These are phyloP conservation scores for Plasmodium blacklocki DNA, from an alignment of 169 alveolate species.

Conservation along the genomic window DNA sequence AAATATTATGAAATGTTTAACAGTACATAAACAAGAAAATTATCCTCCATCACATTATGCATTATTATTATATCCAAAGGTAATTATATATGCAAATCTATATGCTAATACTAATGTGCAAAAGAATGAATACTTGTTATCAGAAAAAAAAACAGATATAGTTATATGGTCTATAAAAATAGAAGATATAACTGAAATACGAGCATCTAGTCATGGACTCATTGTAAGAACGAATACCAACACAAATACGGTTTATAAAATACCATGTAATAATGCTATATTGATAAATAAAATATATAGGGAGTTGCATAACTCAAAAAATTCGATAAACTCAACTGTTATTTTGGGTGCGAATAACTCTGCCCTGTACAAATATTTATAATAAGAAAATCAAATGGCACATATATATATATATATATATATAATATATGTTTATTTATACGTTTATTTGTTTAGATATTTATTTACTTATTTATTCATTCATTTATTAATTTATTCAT, in stretches of 20 bases:
- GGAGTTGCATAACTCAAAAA: conserved; percentile 66
- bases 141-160: conserved; percentile 54
- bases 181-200: conserved; percentile 64
- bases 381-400: neutral
- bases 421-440: neutral
- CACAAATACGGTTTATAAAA: conserved; percentile 38
- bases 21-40: conserved; percentile 74
- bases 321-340: conserved; percentile 63
- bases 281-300: conserved; percentile 56
- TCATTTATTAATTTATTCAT: too few species aligned
- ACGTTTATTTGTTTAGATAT: neutral
- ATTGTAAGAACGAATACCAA: conserved; percentile 25
- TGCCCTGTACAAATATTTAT: conserved; percentile 2
- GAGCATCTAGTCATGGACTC: conserved; percentile 75
- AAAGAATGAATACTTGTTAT: conserved; percentile 13
- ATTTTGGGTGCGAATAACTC: conserved; percentile 22
- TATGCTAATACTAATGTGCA: conserved; percentile 29
- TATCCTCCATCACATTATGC: conserved; percentile 71
- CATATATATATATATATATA: neutral
- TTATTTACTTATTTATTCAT: too few species aligned
- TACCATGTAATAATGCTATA: conserved; percentile 68
- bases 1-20: conserved; percentile 83
- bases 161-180: conserved; percentile 75
- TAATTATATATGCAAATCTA: conserved; percentile 71
- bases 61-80: conserved; percentile 57